Conservation (phyloP, 2,329 filamentous ascomycete genomes). For the Diaporthe citrichinensis region DNA sequence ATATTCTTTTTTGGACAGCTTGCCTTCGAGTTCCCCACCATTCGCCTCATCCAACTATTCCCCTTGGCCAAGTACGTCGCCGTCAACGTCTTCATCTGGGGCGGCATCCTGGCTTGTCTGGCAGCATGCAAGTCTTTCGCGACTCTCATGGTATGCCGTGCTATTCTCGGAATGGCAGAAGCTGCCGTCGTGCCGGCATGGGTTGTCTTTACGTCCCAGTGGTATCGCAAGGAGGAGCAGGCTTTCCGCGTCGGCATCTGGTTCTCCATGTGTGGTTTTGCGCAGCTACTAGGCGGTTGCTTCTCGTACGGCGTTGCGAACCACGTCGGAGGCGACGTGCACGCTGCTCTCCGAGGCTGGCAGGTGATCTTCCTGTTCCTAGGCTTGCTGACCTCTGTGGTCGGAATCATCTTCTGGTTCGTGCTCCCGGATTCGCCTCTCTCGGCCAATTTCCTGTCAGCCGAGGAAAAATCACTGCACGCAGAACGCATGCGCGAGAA, state of each 20-base stretch:
- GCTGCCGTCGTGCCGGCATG: slow-evolving; percentile 48
- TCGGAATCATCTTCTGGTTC: slow-evolving; percentile 53
- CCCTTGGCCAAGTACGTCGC: slow-evolving; percentile 56
- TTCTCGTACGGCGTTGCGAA: slow-evolving; percentile 51
- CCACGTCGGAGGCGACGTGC: slow-evolving; percentile 46
- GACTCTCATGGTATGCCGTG: slow-evolving; percentile 45
- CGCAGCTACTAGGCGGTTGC: slow-evolving; percentile 51
- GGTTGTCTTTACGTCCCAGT: slow-evolving; percentile 50
- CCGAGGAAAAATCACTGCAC: slow-evolving; percentile 50
- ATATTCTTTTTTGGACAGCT: slow-evolving; percentile 54
- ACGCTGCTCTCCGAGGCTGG: slow-evolving; percentile 48
- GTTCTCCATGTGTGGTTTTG: slow-evolving; percentile 43
- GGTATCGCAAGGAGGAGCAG: slow-evolving; percentile 48
- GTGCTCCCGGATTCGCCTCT: slow-evolving; percentile 53
- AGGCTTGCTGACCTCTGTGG: slow-evolving; percentile 47
- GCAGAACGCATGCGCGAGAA: slow-evolving; percentile 53
- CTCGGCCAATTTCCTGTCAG: slow-evolving; percentile 50
- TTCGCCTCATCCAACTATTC: slow-evolving; percentile 55
- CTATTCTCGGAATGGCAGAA: slow-evolving; percentile 48
- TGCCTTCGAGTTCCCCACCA: slow-evolving; percentile 55
- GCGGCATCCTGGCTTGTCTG: slow-evolving; percentile 40
- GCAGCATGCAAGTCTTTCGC: slow-evolving; percentile 26
- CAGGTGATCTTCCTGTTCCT: slow-evolving; percentile 55
- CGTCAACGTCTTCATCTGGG: slow-evolving; percentile 54
- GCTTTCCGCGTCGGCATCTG: slow-evolving; percentile 46